Evolutionary conservation across 2,329 filamentous ascomycete genomes (phyloP), one percentile per base, ranked within the genome.

Genomic region (Gnomoniopsis sp.): DNA sequence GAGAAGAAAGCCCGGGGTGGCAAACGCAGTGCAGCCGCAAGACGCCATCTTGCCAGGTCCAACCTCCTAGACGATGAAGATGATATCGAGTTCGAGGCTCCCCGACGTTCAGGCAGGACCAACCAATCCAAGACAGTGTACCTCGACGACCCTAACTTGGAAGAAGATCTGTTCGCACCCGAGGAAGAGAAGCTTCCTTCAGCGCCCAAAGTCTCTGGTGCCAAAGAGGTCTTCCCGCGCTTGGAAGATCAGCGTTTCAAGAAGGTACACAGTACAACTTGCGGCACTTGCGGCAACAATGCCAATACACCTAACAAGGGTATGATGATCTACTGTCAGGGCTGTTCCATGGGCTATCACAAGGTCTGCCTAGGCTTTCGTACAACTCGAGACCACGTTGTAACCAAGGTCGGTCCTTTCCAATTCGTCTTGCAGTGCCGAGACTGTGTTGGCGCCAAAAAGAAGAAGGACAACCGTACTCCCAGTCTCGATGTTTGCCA

Each of bases 371-470:
- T 99, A 30, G 92, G 93, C 1, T 78, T 81, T 51, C 85, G 95
- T 52, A 83, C 82, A 53, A 77, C 72, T 14, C 83, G 95, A 61
- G 91, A 96, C n/a, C 95, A 98, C 70, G 76, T 95, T 38, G 91
- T 91, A 11, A 98, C 92, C 23, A 99, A 98, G 71, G 74, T 97
- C 54, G 87, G 79, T 2, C 78, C 88, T 1, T 85, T 88, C 2
- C 74, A 88, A 41, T 98, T 96, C 66, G 87, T 99, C 17, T 76
- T 99, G 43, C 95, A 99, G 70, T 99, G 95, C 74, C 88, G 87
- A 64, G 89, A 87, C 58, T 99, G 95, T 70, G 82, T 98, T 62
- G 88, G 88, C 3, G 69, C 81, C 21, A 81, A 86, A 49, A 77
- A 78, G 61, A 86, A 86, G 68, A 93, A 89, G 67, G 91, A 97